Base-by-base conservation (phyloP, 2,329 filamentous ascomycete species). In the Macrophomina pseudophaseolina region DNA sequence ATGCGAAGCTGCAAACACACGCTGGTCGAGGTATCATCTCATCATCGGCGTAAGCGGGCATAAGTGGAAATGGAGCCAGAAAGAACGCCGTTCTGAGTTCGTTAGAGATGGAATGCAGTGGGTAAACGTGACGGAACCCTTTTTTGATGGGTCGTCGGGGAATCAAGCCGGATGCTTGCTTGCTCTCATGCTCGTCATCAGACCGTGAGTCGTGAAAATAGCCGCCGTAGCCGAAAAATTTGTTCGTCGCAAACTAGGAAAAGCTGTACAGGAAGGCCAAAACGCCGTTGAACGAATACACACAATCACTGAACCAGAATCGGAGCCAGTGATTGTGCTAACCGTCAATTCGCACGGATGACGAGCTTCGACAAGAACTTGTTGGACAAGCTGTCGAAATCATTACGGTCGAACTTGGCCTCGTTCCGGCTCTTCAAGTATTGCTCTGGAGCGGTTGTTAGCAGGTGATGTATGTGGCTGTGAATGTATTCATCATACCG, bases 321-420 rank as follows among this genome's bases (percentile, higher is more conserved):
- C 3, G 49, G 35, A 64, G 62, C 35, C 28, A 46, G 62, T 64
- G 56, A 59, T 59, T 59, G 56, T 59, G 56, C 56, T 59, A 59
- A 59, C 56, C 56, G 38, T 66, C 54, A 97, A 83, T 96, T 97
- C 75, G 94, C 92, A 73, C 94, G 93, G 79, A 97, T 97, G 78
- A 97, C 94, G 75, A 98, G 88, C 82, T 96, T 96, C 44, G 94
- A 96, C 72, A 97, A 83, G 84, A 98, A 97, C 84, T 97, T 98
- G 85, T 97, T 97, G 64, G 94, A 97, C 76, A 98, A 82, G 68
- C 90, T 95, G 83, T 98, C 94, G 77, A 97, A 98, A 83, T 98
- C 92, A 73, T 90, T 88, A 72, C 92, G 89, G 82, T 97, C 91
- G 79, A 97, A 98, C 80, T 90, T 92, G 74, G 91, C 88, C 67